Conservation (phyloP, 306 rosid species). For the Sindora glabra region DNA sequence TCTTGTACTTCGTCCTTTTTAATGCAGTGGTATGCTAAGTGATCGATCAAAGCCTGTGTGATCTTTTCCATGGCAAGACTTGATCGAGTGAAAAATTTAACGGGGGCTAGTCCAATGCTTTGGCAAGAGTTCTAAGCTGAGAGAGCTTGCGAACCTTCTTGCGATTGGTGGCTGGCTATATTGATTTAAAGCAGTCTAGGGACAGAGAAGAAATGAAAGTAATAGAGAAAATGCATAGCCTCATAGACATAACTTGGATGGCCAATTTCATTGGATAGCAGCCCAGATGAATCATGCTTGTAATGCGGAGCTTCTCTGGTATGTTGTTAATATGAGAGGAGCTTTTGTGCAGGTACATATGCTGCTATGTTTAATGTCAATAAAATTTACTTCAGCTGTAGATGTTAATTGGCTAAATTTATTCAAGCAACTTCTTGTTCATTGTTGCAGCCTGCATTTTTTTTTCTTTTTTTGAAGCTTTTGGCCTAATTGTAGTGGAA, state of each 20-base stretch:
- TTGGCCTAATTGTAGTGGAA: slow-evolving; percentile 76
- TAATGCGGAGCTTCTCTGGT: slow-evolving; percentile 69
- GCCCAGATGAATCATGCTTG: slow-evolving; percentile 65
- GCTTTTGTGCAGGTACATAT: slow-evolving; percentile 80
- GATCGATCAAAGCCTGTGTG: slow-evolving; percentile 60
- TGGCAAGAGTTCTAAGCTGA: slow-evolving; percentile 48
- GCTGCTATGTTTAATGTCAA: neutral
- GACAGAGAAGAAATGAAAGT: slow-evolving; percentile 65
- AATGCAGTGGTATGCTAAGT: slow-evolving; percentile 41
- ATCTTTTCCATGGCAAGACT: slow-evolving; percentile 68
- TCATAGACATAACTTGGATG: slow-evolving; percentile 39
- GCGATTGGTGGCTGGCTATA: slow-evolving; percentile 54
- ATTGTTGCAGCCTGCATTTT: slow-evolving; percentile 62
- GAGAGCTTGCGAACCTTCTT: slow-evolving; percentile 61
- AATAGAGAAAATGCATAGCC: slow-evolving; percentile 66
- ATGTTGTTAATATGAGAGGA: slow-evolving; percentile 57
- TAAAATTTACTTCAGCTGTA: neutral
- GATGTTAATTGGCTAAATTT: neutral
- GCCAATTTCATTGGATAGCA: slow-evolving; percentile 64
- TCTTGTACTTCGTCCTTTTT: neutral
- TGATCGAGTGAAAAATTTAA: slow-evolving; percentile 50
- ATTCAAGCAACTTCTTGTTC: neutral
- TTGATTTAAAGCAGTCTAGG: slow-evolving; percentile 40
- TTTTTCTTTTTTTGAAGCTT: slow-evolving; percentile 65
- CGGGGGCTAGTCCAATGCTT: slow-evolving; percentile 64